Base-by-base conservation (phyloP, 1,284 basidiomycete genomes). In the Blastosporella zonata region DNA sequence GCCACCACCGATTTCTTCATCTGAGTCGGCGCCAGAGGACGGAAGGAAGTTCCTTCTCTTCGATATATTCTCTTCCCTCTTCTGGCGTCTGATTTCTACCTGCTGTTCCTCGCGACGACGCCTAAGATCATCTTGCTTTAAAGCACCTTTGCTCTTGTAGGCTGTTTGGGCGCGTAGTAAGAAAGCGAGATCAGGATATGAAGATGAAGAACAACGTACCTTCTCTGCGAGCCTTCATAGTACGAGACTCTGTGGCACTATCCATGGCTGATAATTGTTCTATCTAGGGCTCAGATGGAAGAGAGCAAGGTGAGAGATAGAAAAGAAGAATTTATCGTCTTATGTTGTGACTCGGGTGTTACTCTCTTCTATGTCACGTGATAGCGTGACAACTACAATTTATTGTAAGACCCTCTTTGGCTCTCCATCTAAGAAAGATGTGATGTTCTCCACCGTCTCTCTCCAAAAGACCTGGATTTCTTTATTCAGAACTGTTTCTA, bases 51-150 rank as follows among this genome's bases (percentile, higher is more conserved):
- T 97, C 56, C 94, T 80, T 67, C 94, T 82, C 79, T 97, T 97
- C 55, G 94, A 90, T 54, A 97, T 95, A 66, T 93, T 94, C 70
- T 97, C 94, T 67, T 97, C 94, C 60, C 95, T 81, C 75, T 97
- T 97, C 74, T 94, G 91, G 65, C 91, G 82, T 65, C 94, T 82
- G 76, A 97, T 97, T 77, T 97, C 95, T 51, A 97, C 94, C 65
- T 97, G 93, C 67, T 95, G 91, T 67, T 97, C 94, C 69, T 97
- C 94, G 55, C 94, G 84, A 67, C 94, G 86, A 70, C 93, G 87
- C 65, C 95, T 84, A 61, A 97, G 87, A 60, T 89, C 87, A 56
- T 93, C 90, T 61, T 84, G 83, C 68, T 91, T 92, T 57, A 93
- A 74, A 57, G 78, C 83, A 56, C 87, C 86, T 69, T 92, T 93